Conservation (phyloP, 1,284 basidiomycete species). For the Phellopilus nigrolimitatus region DNA sequence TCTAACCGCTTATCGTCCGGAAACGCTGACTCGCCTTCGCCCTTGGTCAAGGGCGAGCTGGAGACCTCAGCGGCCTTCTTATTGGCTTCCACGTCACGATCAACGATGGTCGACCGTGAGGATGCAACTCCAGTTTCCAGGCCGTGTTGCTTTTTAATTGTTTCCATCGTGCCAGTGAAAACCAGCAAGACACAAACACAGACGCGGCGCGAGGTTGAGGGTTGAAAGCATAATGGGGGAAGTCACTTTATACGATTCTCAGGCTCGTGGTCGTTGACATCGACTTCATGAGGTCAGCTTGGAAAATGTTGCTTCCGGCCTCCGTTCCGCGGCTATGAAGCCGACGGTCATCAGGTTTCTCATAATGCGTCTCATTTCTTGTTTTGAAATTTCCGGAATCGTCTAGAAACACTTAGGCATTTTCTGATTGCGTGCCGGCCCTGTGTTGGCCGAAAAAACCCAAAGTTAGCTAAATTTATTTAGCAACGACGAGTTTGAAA, state of each 20-base stretch:
- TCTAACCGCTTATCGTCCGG: slow-evolving; percentile 46
- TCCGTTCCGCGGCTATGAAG: too few species aligned
- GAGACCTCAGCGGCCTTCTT: neutral
- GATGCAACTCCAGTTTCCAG: slow-evolving; percentile 3
- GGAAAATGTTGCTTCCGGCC: too few species aligned
- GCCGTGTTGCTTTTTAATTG: neutral
- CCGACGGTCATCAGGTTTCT: too few species aligned
- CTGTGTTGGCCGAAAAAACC: too few species aligned
- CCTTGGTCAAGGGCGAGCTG: slow-evolving; percentile 18
- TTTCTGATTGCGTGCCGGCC: too few species aligned
- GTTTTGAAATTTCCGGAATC: too few species aligned
- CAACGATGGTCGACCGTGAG: slow-evolving; percentile 17
- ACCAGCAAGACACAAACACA: neutral
- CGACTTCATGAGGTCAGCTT: slow-evolving; percentile 16
- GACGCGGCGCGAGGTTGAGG: neutral
- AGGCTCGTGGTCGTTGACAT: slow-evolving; percentile 3
- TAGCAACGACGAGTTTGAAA: too few species aligned
- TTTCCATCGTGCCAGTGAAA: neutral
- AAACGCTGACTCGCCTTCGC: slow-evolving; percentile 41
- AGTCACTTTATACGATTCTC: neutral
- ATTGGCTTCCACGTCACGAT: slow-evolving; percentile 14
- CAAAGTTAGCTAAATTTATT: too few species aligned
- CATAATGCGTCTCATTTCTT: too few species aligned
- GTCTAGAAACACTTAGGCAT: too few species aligned
- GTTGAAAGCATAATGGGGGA: too few species aligned